These are phyloP conservation scores for Pythium pyrilobum DNA, from an alignment of 352 stramenopile species.

Conservation along the genomic window DNA sequence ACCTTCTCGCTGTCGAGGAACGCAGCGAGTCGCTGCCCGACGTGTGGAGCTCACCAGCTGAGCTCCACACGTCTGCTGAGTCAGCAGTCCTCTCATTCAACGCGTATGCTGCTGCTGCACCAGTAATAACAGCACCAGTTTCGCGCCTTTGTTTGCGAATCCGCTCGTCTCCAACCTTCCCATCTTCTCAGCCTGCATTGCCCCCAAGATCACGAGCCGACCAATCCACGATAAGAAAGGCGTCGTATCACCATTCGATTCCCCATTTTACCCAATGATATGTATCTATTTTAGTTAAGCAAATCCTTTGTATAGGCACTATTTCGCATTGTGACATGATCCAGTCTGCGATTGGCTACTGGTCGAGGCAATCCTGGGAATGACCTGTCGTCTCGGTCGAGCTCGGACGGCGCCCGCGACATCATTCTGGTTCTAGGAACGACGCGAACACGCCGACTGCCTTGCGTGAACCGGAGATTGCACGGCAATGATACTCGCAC, in stretches of 20 bases:
- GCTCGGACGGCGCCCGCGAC: neutral
- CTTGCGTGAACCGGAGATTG: no score
- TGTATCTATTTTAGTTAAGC: neutral
- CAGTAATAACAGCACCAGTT: no score
- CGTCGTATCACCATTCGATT: conserved; percentile 18
- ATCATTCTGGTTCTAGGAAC: conserved; percentile 25
- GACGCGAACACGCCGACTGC: neutral
- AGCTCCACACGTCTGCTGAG: no score
- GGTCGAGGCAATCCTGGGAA: neutral
- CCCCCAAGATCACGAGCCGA: neutral
- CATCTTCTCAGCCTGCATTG: neutral
- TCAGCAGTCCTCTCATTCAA: neutral
- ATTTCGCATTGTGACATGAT: neutral
- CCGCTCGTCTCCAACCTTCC: neutral
- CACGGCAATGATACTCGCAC: conserved; percentile 6
- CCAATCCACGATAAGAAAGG: conserved; percentile 20
- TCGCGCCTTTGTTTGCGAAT: conserved; percentile 1
- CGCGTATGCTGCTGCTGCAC: no score
- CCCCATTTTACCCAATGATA: conserved; percentile 10
- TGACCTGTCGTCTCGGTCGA: neutral
- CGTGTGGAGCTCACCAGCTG: no score
- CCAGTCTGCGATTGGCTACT: conserved; percentile 16
- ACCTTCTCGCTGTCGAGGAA: no score
- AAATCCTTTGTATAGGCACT: conserved; percentile 14
- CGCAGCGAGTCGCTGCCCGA: no score